A percentile compares a stretch with the other conserved stretches of the same genome.
Evolutionary conservation across 1,284 basidiomycete species (phyloP).

Genomic region (Trichosporon sp.): DNA sequence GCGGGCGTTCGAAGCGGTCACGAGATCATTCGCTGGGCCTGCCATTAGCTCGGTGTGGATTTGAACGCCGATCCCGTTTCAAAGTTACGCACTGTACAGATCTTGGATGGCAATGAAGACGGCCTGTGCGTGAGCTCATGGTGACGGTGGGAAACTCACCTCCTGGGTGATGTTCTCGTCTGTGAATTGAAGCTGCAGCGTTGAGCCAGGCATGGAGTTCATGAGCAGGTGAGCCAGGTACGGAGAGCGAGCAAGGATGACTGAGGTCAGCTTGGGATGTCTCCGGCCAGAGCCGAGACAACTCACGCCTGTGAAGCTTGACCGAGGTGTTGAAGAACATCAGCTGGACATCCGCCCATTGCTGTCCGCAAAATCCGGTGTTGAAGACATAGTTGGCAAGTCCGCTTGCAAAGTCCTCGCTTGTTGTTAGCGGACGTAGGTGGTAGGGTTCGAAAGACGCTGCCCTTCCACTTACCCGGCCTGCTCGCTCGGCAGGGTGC

Average conservation of each 20-base stretch:
- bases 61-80: background rate
- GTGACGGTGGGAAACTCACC: conserved; percentile 52
- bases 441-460: background rate
- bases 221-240: conserved; percentile 75
- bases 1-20: conserved; percentile 69
- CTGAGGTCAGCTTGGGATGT: conserved; percentile 46
- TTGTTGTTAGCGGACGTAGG: background rate
- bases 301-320: conserved; percentile 43
- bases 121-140: conserved; percentile 22
- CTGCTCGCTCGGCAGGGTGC: background rate
- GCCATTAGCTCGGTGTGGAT: conserved; percentile 2
- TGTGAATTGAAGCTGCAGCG: conserved; percentile 66
- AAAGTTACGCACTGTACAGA: conserved; percentile 34
- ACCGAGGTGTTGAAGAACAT: conserved; percentile 34
- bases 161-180: conserved; percentile 73
- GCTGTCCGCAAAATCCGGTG: conserved; percentile 34
- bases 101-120: conserved; percentile 43
- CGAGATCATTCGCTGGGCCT: conserved; percentile 37
- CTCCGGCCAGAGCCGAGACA: background rate
- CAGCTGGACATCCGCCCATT: conserved; percentile 40
- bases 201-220: conserved; percentile 57
- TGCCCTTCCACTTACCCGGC: conserved; percentile 2
- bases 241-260: conserved; percentile 77
- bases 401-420: conserved; percentile 10
- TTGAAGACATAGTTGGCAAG: conserved; percentile 30